These are phyloP conservation scores for Panaeolus cyanescens DNA, from an alignment of 768 basidiomycete genomes.

Conservation along the genomic window DNA sequence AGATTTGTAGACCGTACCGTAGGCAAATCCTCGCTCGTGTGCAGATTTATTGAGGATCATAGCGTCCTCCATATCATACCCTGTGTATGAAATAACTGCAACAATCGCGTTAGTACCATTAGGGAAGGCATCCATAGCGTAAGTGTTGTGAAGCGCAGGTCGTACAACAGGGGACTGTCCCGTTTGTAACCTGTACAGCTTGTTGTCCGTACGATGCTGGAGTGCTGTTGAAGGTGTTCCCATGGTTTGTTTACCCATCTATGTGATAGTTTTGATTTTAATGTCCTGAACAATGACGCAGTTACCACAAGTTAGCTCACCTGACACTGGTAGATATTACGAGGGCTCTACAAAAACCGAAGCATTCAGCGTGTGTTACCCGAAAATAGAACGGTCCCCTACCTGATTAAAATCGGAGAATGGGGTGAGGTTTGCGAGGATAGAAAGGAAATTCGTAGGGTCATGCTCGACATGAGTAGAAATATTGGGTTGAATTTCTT, in stretches of 20 bases:
- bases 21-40: slow-evolving; percentile 96
- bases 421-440: slow-evolving; percentile 95
- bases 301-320: slow-evolving; percentile 35
- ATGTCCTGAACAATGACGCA: background rate
- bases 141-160: slow-evolving; percentile 86
- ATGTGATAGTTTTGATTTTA: background rate
- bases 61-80: slow-evolving; percentile 99
- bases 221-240: slow-evolving; percentile 95
- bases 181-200: slow-evolving; percentile 93
- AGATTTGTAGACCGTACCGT: slow-evolving; percentile 96
- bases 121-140: slow-evolving; percentile 98
- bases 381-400: slow-evolving; percentile 27
- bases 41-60: slow-evolving; percentile 99
- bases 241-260: slow-evolving; percentile 99
- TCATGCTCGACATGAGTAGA: slow-evolving; percentile 93
- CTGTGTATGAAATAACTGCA: slow-evolving; percentile 99
- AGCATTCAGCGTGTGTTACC: slow-evolving; percentile 1
- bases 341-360: slow-evolving; percentile 60
- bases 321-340: slow-evolving; percentile 94
- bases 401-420: slow-evolving; percentile 99
- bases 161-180: slow-evolving; percentile 96
- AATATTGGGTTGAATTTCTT: slow-evolving; percentile 75
- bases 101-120: slow-evolving; percentile 98
- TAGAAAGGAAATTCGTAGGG: slow-evolving; percentile 94
- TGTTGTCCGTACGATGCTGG: slow-evolving; percentile 94